A percentile compares a stretch with the other conserved stretches of the same genome.
phyloP scores from a whole-genome alignment of 371 early-diverging fungal genomes.

The Mucor racemosus region DNA sequence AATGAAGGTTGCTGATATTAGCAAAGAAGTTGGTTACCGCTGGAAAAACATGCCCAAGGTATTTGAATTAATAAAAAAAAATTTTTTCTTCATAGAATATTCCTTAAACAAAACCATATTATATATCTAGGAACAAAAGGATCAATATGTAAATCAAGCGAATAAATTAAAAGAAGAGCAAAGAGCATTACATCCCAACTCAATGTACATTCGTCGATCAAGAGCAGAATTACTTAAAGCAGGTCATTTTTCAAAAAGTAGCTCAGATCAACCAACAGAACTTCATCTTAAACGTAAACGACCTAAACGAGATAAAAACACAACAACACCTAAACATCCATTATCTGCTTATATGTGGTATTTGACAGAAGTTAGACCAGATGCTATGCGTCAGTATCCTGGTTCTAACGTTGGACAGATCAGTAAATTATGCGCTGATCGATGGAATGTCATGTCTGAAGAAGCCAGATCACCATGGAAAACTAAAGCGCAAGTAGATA shows the following conservation, averaged over 20 bases:
- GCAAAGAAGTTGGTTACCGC: constrained; percentile 62
- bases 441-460: constrained; percentile 70
- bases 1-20: constrained; percentile 68
- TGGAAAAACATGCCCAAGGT: constrained; percentile 60
- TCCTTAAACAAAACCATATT: background rate
- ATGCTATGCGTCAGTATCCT: constrained; percentile 63
- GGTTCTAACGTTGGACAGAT: constrained; percentile 76
- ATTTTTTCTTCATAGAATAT: background rate
- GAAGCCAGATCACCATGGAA: constrained; percentile 66
- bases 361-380: constrained; percentile 67
- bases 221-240: constrained; percentile 65
- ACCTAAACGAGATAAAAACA: constrained; percentile 55
- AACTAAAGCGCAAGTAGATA: constrained; percentile 69
- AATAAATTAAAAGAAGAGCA: constrained; percentile 46
- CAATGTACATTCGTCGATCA: constrained; percentile 73
- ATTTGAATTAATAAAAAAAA: background rate
- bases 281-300: constrained; percentile 18
- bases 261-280: constrained; percentile 12
- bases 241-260: constrained; percentile 43
- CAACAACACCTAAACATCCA: constrained; percentile 79
- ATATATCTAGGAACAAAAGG: constrained; percentile 37
- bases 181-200: constrained; percentile 58
- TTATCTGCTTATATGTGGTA: constrained; percentile 80
- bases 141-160: constrained; percentile 43
- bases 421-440: constrained; percentile 70